Base-by-base conservation (phyloP, 148 eudicot species). In the Bassia scoparia region DNA sequence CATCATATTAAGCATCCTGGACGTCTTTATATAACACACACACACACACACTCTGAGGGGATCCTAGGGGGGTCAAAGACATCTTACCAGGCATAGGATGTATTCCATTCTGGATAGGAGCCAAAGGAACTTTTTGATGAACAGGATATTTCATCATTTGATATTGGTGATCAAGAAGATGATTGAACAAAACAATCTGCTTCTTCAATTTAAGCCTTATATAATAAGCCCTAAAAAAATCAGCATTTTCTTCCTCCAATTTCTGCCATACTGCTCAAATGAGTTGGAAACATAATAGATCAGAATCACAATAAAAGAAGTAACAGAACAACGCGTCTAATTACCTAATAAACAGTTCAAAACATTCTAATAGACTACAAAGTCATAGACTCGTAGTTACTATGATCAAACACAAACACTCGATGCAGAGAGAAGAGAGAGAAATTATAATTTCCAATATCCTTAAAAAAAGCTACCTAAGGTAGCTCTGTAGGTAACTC, bases 161-260 rank as follows among this genome's bases (percentile, higher is more conserved):
- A 83, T 84, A 90, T 73, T 95, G 99, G 85, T 87, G 89, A 78
- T 95, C 94, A 50, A 95, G 97, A 84, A 95, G 84, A 84, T 88
- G 88, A 79, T 95, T 95, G 82, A 95, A 95, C 79, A 90, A 63
- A 72, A 92, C 87, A 61, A 95, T 95, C 86, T 95, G 99, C 83
- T 90, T 95, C 88, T 95, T 95, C 83, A 95, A 38, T 76, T 95
- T 95, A 70, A 95, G 92, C 89, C 99, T 85, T 82, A 92, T 86
- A 85, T 91, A 92, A 81, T 95, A 95, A 24, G 96, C 94, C 81
- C 96, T 86, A 81, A 95, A 95, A 77, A 95, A 95, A 54, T 95
- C 99, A 0, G 99, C 94, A 86, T 95, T 95, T 81, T 95, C 99
- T 87, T 95, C 99, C 81, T 95, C 99, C 85, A 95, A 76, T 77